Percentiles rank a stretch among this genome's conserved stretches.
phyloP scores from a whole-genome alignment of 2,329 filamentous ascomycete species.

The Alternaria metachromatica region DNA sequence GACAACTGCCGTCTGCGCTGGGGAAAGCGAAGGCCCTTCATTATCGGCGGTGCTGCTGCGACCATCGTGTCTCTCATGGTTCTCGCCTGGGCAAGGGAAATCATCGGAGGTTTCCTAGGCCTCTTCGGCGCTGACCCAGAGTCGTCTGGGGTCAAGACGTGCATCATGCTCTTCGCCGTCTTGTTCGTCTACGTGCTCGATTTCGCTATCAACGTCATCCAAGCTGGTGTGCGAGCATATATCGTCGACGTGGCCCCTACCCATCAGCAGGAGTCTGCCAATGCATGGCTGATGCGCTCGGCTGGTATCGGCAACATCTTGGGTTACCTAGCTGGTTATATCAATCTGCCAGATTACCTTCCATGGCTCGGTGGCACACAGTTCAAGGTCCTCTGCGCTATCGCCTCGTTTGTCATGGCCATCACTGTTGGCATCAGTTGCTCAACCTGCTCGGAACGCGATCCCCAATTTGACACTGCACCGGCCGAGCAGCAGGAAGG shows the following conservation, averaged over 20 bases:
- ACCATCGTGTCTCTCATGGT: slow-evolving; percentile 59
- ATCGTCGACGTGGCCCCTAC: slow-evolving; percentile 92
- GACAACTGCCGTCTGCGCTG: slow-evolving; percentile 57
- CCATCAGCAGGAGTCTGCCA: slow-evolving; percentile 92
- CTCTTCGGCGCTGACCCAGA: slow-evolving; percentile 75
- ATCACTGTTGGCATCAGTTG: slow-evolving; percentile 75
- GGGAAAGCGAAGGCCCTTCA: slow-evolving; percentile 61
- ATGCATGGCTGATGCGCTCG: slow-evolving; percentile 90
- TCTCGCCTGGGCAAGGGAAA: slow-evolving; percentile 59
- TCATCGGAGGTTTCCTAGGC: slow-evolving; percentile 69
- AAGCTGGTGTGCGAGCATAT: slow-evolving; percentile 89
- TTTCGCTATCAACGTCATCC: slow-evolving; percentile 94
- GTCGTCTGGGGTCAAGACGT: slow-evolving; percentile 67
- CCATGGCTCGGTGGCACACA: slow-evolving; percentile 86
- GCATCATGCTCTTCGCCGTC: slow-evolving; percentile 79
- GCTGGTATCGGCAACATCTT: slow-evolving; percentile 89
- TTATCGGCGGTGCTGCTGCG: slow-evolving; percentile 57
- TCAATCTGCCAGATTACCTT: slow-evolving; percentile 75
- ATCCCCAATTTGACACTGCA: slow-evolving; percentile 75
- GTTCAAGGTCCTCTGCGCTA: slow-evolving; percentile 89
- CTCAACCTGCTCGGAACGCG: slow-evolving; percentile 74
- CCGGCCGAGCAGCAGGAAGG: slow-evolving; percentile 63
- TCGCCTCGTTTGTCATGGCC: slow-evolving; percentile 77
- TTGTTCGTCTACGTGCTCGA: slow-evolving; percentile 89
- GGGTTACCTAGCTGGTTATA: slow-evolving; percentile 86